Evolutionary conservation across 164 flowering plant genomes (phyloP).

Genomic region (Euptelea pleiosperma): DNA sequence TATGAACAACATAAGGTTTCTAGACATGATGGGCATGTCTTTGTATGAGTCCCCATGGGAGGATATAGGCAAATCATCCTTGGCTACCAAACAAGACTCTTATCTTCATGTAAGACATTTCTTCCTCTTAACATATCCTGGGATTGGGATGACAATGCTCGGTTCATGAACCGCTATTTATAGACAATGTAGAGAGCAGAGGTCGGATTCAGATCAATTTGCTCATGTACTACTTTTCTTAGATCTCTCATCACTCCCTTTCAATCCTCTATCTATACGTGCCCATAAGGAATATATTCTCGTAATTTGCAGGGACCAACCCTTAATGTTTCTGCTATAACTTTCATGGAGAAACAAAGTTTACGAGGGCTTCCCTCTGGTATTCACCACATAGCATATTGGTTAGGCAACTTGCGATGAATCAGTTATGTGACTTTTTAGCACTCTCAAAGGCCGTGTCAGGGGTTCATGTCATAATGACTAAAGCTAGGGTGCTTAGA

Average conservation of each 20-base stretch:
- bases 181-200: conserved; percentile 5
- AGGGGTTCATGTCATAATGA: too few species aligned
- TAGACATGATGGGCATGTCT: not conserved
- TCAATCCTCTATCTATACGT: not conserved
- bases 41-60: not conserved
- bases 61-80: conserved; percentile 57
- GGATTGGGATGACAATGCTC: conserved; percentile 1
- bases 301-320: not conserved
- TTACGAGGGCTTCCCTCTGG: too few species aligned
- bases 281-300: conserved; percentile 18
- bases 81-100: conserved; percentile 52
- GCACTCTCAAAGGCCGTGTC: too few species aligned
- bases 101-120: conserved; percentile 47
- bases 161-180: conserved; percentile 12
- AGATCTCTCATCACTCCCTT: conserved; percentile 5
- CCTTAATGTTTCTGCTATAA: too few species aligned
- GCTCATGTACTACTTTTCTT: conserved; percentile 7
- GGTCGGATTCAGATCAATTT: not conserved
- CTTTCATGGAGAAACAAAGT: too few species aligned
- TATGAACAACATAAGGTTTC: conserved; percentile 15
- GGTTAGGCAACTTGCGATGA: too few species aligned
- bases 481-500: too few species aligned
- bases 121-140: conserved; percentile 32
- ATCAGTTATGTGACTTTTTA: too few species aligned
- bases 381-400: too few species aligned